Evolutionary conservation across 2,329 filamentous ascomycete genomes (phyloP), one percentile per base, ranked within the genome.

Genomic region (Cercospora canescens): DNA sequence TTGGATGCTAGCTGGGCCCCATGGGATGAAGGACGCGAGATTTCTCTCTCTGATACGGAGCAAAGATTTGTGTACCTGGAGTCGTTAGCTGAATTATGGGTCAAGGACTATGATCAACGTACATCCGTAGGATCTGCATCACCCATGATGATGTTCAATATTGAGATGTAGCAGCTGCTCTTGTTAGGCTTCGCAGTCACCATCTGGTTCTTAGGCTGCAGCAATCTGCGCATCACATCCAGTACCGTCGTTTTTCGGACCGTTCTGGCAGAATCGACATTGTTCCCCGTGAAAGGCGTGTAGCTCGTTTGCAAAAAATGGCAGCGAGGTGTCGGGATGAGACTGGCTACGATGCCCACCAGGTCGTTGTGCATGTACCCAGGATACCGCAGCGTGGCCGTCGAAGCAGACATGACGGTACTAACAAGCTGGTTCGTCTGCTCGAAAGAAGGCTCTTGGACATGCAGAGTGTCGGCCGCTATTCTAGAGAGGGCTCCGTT

Each of bases 321-420:
- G 77, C 94, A 97, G 73, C 95, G 90, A 9, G 95, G 96, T 0
- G 94, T 99, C 1, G 95, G 95, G 68, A 99, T 98, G 48, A 99
- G 86, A 21, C 93, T 96, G 26, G 96, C 95, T 65, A 99, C 87
- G 74, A 99, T 98, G 79, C 94, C 95, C 76, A 97, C 94, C 16
- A 99, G 89, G 77, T 99, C 95, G 79, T 99, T 99, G 84, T 99
- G 95, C 95, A 99, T 99, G 81, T 99, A 99, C 41, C 95, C 95
- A 1, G 95, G 95, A 78, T 99, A 99, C 76, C 95, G 88, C 59
- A 99, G 88, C 2, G 96, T 97, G 9, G 94, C 98, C 4, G 95
- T 99, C 76, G 93, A 96, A 41, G 95, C 95, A 37, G 94, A 97
- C 95, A 99, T 99, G 78, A 99, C 96, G 1, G 96, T 99, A 86